These are phyloP conservation scores for Cicer cuneatum DNA, from an alignment of 306 rosid genomes.

Conservation along the genomic window DNA sequence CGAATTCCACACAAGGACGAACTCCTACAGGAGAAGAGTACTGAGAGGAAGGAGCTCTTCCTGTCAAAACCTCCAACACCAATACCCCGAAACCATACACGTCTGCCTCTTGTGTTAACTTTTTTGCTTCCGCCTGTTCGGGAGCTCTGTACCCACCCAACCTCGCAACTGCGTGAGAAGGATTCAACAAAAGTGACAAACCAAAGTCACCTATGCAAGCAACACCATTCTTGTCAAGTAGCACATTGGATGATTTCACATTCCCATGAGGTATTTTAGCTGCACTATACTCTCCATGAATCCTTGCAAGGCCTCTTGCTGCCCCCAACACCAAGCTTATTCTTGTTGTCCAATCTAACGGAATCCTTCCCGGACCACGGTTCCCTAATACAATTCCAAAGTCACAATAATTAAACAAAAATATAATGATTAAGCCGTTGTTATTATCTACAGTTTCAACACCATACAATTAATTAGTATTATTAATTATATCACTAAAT, in stretches of 20 bases:
- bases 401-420: too few species aligned
- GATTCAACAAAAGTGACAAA: slow-evolving; percentile 73
- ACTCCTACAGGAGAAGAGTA: slow-evolving; percentile 56
- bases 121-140: slow-evolving; percentile 75
- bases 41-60: slow-evolving; percentile 67
- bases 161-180: slow-evolving; percentile 83
- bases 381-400: slow-evolving; percentile 55
- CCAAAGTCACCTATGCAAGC: slow-evolving; percentile 93
- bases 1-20: slow-evolving; percentile 54
- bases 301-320: slow-evolving; percentile 78
- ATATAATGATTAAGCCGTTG: neutral
- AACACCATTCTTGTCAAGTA: slow-evolving; percentile 84
- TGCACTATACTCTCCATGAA: slow-evolving; percentile 72
- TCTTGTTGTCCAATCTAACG: slow-evolving; percentile 98
- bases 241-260: slow-evolving; percentile 83
- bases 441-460: neutral
- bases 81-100: slow-evolving; percentile 84
- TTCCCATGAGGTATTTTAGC: slow-evolving; percentile 93
- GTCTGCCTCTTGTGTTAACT: slow-evolving; percentile 82
- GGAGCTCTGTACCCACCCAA: slow-evolving; percentile 93
- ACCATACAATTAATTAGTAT: neutral
- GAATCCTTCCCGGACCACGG: slow-evolving; percentile 94
- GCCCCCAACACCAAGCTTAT: slow-evolving; percentile 88
- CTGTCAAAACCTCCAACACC: slow-evolving; percentile 80
- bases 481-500: neutral